Conservation (phyloP, 2,329 filamentous ascomycete species). For the Fusarium anthophilum region DNA sequence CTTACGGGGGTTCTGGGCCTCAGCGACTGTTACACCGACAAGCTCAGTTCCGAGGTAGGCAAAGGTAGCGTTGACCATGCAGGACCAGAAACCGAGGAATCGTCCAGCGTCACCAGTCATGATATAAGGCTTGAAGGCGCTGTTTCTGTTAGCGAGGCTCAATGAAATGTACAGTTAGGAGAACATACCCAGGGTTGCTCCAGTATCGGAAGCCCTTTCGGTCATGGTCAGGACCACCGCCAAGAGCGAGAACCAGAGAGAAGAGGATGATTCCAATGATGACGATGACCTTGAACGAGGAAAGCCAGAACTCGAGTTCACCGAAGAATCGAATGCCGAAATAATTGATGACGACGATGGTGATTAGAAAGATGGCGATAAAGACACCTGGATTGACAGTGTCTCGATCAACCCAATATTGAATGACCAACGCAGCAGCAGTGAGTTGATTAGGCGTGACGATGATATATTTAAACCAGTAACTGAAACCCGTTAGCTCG, state of each 20-base stretch:
- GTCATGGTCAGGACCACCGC: conserved; percentile 71
- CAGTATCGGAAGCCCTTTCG: conserved; percentile 74
- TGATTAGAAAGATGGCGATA: conserved; percentile 75
- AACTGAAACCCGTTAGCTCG: conserved; percentile 46
- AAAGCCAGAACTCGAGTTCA: conserved; percentile 70
- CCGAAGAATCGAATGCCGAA: conserved; percentile 74
- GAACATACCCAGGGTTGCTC: conserved; percentile 60
- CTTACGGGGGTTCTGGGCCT: conserved; percentile 81
- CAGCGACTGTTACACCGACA: conserved; percentile 80
- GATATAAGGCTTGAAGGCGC: conserved; percentile 51
- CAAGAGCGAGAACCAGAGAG: conserved; percentile 69
- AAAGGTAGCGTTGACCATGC: conserved; percentile 80
- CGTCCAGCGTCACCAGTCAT: conserved; percentile 51
- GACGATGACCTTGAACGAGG: conserved; percentile 74
- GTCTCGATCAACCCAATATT: conserved; percentile 75
- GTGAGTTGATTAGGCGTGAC: conserved; percentile 87
- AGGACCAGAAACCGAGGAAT: conserved; percentile 74
- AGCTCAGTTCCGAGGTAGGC: conserved; percentile 82
- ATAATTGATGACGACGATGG: conserved; percentile 74
- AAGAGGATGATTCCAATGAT: conserved; percentile 74
- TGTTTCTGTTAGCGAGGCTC: neutral
- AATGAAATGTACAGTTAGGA: rapidly evolving
- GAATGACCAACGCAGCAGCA: conserved; percentile 80
- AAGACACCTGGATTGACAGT: conserved; percentile 80
- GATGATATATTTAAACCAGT: conserved; percentile 85